Conservation (phyloP, 257 asterid species). For the Salvia miltiorrhiza region DNA sequence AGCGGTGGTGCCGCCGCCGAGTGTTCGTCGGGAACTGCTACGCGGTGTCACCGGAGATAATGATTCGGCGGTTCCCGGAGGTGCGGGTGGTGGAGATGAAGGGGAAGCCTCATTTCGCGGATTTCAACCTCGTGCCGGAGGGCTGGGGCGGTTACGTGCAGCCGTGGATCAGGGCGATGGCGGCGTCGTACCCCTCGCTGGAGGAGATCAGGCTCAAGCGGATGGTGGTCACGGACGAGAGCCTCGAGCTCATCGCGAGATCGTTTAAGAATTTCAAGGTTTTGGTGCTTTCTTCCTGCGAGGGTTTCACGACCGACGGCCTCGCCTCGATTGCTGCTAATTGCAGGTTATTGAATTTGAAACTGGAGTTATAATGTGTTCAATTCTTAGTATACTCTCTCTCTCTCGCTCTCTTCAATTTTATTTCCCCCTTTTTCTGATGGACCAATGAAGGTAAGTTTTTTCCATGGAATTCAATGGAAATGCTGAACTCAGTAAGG, state of each 20-base stretch:
- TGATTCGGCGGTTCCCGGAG: conserved; percentile 80
- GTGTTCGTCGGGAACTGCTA: conserved; percentile 90
- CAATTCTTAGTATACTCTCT: not conserved
- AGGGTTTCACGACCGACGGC: conserved; percentile 79
- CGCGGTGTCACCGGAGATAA: conserved; percentile 56
- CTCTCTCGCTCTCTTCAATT: not conserved
- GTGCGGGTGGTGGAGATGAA: conserved; percentile 71
- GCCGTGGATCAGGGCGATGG: conserved; percentile 81
- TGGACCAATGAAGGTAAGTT: not conserved
- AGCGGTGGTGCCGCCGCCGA: conserved; percentile 74
- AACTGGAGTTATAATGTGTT: not conserved
- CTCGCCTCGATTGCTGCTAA: conserved; percentile 84
- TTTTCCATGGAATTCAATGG: conserved; percentile 7
- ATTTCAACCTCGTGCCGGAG: conserved; percentile 84
- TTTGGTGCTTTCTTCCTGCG: conserved; percentile 71
- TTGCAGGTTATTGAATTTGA: conserved; percentile 56
- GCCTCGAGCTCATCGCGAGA: conserved; percentile 63
- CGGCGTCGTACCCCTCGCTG: conserved; percentile 58
- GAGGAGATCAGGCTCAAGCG: conserved; percentile 88
- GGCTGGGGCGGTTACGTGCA: conserved; percentile 84
- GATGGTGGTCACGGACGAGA: conserved; percentile 77
- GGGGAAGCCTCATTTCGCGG: conserved; percentile 97
- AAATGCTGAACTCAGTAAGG: conserved; percentile 6
- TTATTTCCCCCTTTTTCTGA: not conserved
- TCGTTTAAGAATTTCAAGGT: conserved; percentile 66